Conservation (phyloP, 2,329 filamentous ascomycete genomes). For the Cladosporium sp. region DNA sequence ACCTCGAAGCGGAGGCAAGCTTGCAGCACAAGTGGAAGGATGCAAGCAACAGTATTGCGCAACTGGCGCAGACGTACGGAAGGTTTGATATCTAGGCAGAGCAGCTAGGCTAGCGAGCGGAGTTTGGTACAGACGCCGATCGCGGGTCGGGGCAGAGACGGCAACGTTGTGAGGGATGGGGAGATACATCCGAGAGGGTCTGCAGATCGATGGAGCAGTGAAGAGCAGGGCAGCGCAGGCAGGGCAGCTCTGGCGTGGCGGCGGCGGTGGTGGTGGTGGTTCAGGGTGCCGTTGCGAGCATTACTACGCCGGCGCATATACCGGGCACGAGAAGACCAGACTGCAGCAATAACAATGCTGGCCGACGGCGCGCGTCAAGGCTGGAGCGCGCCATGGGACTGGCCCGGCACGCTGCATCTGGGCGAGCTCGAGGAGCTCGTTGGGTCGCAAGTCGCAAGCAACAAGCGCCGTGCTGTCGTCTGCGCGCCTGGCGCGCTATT, state of each 20-base stretch:
- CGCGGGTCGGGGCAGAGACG: neutral
- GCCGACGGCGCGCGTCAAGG: neutral
- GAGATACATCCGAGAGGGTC: neutral
- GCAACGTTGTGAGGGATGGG: neutral
- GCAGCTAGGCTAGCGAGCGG: neutral
- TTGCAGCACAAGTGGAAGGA: neutral
- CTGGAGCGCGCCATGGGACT: neutral
- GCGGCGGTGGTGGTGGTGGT: no score
- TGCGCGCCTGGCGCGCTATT: neutral
- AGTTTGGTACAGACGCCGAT: neutral
- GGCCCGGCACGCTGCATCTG: neutral
- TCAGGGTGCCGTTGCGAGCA: no score
- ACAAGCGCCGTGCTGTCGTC: neutral
- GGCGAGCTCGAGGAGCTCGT: neutral
- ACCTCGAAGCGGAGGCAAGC: neutral
- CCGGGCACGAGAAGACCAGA: no score
- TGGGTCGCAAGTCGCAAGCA: neutral
- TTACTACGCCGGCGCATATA: no score
- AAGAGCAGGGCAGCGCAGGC: neutral
- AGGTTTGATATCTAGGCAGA: constrained; percentile 4
- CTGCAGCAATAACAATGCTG: no score
- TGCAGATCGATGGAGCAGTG: neutral
- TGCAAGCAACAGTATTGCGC: constrained; percentile 3
- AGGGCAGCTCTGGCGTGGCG: neutral
- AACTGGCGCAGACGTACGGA: neutral